Conservation (phyloP, 805 yeast genomes). For the Candida pini region DNA sequence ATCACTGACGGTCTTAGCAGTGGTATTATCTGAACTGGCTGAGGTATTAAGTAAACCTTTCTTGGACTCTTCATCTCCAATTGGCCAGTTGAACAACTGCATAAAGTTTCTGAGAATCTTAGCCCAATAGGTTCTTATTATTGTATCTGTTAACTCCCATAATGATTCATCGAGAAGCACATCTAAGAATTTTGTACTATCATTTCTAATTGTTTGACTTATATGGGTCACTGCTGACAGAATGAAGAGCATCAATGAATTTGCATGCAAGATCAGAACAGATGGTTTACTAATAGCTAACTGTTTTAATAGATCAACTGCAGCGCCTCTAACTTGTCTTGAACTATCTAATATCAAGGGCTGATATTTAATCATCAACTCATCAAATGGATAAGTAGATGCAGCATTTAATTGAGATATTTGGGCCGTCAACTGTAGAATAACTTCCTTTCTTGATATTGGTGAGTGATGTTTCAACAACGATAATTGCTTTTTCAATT, state of each 20-base stretch:
- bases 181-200: slow-evolving; percentile 63
- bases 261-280: slow-evolving; percentile 54
- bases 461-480: slow-evolving; percentile 70
- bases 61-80: slow-evolving; percentile 23
- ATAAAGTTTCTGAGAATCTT: slow-evolving; percentile 64
- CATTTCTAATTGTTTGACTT: slow-evolving; percentile 65
- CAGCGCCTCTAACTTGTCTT: slow-evolving; percentile 54
- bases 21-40: slow-evolving; percentile 12
- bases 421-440: slow-evolving; percentile 35
- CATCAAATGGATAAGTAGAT: slow-evolving; percentile 42
- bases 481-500: slow-evolving; percentile 56
- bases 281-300: slow-evolving; percentile 47
- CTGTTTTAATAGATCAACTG: slow-evolving; percentile 41
- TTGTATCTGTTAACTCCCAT: slow-evolving; percentile 31
- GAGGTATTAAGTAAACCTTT: slow-evolving; percentile 21
- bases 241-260: slow-evolving; percentile 62
- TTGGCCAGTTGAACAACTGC: slow-evolving; percentile 71
- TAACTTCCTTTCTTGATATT: slow-evolving; percentile 65
- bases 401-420: slow-evolving; percentile 8
- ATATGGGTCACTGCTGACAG: slow-evolving; percentile 95
- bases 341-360: slow-evolving; percentile 68
- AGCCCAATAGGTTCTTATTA: slow-evolving; percentile 60
- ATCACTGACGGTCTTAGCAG: slow-evolving; percentile 23
- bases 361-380: slow-evolving; percentile 48
- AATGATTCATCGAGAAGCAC: slow-evolving; percentile 52